These are phyloP conservation scores for Pseudogymnoascus sp. DNA, from an alignment of 2,329 filamentous ascomycete species.

Conservation along the genomic window DNA sequence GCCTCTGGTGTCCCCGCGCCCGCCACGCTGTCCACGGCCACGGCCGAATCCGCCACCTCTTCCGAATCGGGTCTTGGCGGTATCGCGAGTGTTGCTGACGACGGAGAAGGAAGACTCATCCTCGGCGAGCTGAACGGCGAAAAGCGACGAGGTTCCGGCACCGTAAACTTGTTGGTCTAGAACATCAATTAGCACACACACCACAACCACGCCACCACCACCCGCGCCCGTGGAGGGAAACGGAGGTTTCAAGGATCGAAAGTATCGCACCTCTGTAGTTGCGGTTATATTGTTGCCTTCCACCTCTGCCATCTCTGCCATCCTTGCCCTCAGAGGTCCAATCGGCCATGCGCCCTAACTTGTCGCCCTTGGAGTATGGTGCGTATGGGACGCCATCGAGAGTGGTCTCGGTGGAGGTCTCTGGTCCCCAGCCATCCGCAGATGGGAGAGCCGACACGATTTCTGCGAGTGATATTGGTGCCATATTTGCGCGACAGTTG, in stretches of 20 bases:
- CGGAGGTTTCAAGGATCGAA: background rate
- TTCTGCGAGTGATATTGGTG: constrained; percentile 50
- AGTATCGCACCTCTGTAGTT: constrained; percentile 72
- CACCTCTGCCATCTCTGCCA: constrained; percentile 60
- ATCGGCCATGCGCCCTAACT: constrained; percentile 97
- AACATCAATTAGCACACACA: background rate
- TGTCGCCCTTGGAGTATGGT: constrained; percentile 97
- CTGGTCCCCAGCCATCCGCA: constrained; percentile 80
- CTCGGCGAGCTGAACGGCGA: constrained; percentile 85
- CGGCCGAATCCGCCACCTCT: constrained; percentile 87
- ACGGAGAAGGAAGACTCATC: constrained; percentile 97
- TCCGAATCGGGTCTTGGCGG: constrained; percentile 77
- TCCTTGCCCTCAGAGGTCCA: constrained; percentile 93
- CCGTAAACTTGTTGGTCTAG: constrained; percentile 95
- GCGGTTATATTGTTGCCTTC: constrained; percentile 81
- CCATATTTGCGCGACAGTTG: constrained; percentile 34
- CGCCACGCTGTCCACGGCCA: constrained; percentile 63
- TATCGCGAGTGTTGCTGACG: constrained; percentile 88
- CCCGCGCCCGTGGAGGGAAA: background rate
- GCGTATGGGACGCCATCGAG: constrained; percentile 94
- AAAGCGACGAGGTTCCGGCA: constrained; percentile 75
- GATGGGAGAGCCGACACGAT: constrained; percentile 66
- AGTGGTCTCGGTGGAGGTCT: constrained; percentile 75
- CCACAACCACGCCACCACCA: constrained; percentile 2
- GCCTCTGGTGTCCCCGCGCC: constrained; percentile 61